Conservation (phyloP, 257 asterid genomes). For the Solanum chmielewskii region DNA sequence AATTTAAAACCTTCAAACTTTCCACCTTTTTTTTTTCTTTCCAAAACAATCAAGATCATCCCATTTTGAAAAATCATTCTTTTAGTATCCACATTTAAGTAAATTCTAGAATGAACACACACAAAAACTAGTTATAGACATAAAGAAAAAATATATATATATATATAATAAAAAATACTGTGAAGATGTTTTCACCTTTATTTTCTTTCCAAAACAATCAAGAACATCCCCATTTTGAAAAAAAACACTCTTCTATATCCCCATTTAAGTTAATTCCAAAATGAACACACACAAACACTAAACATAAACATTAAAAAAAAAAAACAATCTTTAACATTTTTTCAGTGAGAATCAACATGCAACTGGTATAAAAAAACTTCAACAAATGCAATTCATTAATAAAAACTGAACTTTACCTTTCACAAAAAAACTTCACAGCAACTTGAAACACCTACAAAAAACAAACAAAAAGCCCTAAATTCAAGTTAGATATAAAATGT, state of each 20-base stretch:
- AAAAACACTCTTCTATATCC: background rate
- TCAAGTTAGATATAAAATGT: background rate
- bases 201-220: background rate
- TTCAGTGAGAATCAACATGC: background rate
- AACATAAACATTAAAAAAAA: background rate
- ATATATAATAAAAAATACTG: too few species aligned
- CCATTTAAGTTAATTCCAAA: background rate
- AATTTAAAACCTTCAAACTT: background rate
- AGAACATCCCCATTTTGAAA: background rate
- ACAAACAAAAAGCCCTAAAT: background rate
- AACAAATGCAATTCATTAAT: background rate
- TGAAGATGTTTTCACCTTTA: background rate
- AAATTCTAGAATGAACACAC: background rate
- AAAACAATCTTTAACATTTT: background rate
- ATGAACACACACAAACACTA: background rate
- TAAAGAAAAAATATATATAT: background rate
- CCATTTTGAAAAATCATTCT: background rate
- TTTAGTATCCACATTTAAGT: background rate
- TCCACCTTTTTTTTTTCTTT: background rate
- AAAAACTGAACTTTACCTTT: background rate
- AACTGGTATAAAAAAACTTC: background rate
- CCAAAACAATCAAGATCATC: background rate
- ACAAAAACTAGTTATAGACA: background rate
- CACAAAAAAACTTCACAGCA: background rate
- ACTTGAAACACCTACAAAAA: background rate